Evolutionary conservation across 192 early-diverging fungal genomes (phyloP).

Genomic region (Haplosporangium gracile): DNA sequence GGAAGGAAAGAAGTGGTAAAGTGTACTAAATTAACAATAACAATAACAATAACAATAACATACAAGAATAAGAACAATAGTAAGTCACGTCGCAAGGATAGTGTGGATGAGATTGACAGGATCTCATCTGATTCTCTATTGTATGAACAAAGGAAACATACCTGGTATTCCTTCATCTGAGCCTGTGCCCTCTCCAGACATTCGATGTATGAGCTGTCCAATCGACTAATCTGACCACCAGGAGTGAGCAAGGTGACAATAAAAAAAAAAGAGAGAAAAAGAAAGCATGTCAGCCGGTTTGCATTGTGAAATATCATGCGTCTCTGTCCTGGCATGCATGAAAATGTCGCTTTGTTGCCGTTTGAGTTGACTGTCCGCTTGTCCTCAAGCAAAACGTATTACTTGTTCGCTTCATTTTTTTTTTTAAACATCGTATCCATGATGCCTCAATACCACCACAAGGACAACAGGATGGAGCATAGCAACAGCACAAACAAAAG

Average conservation of each 20-base stretch:
- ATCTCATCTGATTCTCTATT: not conserved
- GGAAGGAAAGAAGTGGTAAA: not conserved
- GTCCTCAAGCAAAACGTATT: not conserved
- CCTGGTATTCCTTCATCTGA: slow-evolving; percentile 36
- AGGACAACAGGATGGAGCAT: not conserved
- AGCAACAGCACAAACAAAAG: not conserved
- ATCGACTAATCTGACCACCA: slow-evolving; percentile 12
- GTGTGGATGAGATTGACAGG: not conserved
- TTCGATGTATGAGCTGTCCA: slow-evolving; percentile 19
- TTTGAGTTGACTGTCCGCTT: not conserved
- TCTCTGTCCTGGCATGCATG: not conserved
- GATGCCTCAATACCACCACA: not conserved
- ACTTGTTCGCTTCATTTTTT: not conserved
- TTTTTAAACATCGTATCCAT: not conserved
- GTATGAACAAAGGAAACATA: not conserved
- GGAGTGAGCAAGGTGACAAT: not conserved
- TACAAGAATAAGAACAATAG: not conserved
- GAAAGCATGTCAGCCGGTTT: not conserved
- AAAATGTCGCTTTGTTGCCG: not conserved
- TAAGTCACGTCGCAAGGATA: too few species aligned
- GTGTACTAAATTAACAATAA: not conserved
- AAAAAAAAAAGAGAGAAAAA: not conserved
- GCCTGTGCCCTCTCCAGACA: slow-evolving; percentile 22
- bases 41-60: not conserved
- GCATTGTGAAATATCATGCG: not conserved